Percentiles rank a stretch among this genome's conserved stretches.
Conservation (phyloP, 805 yeast species). For the Nakazawaea laoshanensis region DNA sequence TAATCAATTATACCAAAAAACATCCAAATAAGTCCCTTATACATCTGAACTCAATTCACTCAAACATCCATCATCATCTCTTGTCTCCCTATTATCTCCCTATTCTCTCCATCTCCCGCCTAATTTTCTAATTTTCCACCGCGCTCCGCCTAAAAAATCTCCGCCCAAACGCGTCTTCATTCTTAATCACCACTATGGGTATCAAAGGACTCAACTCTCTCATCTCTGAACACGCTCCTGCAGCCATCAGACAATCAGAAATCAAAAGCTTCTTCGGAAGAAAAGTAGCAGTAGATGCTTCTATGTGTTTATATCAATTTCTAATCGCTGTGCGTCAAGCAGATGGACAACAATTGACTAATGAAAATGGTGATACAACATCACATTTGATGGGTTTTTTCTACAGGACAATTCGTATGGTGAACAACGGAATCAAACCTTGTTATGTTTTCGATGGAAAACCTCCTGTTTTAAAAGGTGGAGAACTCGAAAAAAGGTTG, state of each 20-base stretch:
- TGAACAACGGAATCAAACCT: conserved; percentile 92
- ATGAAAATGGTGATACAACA: conserved; percentile 84
- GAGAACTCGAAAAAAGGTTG: conserved; percentile 82
- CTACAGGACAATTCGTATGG: conserved; percentile 83
- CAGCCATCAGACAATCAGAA: conserved; percentile 67
- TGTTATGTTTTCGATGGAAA: conserved; percentile 96
- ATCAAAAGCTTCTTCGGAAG: conserved; percentile 85
- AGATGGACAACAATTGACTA: conserved; percentile 90
- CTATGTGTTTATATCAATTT: conserved; percentile 95
- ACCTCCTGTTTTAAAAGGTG: conserved; percentile 91
- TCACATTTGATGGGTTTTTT: conserved; percentile 96
- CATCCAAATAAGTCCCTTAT: too few relatives aligned
- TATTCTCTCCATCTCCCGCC: background rate
- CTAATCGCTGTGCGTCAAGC: conserved; percentile 93
- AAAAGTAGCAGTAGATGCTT: conserved; percentile 95
- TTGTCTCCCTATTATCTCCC: conserved; percentile 1
- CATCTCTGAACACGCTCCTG: conserved; percentile 83
- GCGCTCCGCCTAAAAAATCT: background rate
- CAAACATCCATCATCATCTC: too few relatives aligned
- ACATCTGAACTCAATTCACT: too few relatives aligned
- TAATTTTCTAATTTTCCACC: background rate
- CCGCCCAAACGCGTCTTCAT: conserved; percentile 1
- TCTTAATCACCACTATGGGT: conserved; percentile 19
- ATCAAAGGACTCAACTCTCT: conserved; percentile 73
- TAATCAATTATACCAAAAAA: too few relatives aligned